A percentile compares a stretch with the other conserved stretches of the same genome.
Evolutionary conservation across 306 rosid species (phyloP).

Genomic region (Rubus idaeus): DNA sequence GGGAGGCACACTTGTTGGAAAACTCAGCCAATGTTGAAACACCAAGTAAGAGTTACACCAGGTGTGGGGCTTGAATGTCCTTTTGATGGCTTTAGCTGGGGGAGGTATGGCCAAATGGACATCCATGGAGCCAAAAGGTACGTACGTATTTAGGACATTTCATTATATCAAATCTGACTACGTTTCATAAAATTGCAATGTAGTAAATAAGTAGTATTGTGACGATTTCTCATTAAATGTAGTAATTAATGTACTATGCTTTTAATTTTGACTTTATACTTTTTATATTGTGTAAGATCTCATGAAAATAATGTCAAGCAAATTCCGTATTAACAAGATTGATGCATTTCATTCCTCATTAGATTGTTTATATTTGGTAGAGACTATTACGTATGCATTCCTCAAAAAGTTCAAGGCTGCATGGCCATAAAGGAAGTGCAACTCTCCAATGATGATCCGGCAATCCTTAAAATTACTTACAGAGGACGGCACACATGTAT

Average conservation of each 20-base stretch:
- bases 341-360: neutral
- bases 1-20: too few species aligned
- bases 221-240: too few species aligned
- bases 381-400: slow-evolving; percentile 37
- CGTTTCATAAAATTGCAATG: too few species aligned
- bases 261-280: too few species aligned
- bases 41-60: slow-evolving; percentile 44
- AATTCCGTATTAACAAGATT: too few species aligned
- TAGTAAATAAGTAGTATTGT: neutral
- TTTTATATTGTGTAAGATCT: too few species aligned
- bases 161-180: too few species aligned
- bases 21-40: slow-evolving; percentile 53
- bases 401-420: slow-evolving; percentile 31
- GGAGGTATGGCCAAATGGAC: slow-evolving; percentile 28
- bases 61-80: slow-evolving; percentile 67
- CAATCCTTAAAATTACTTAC: slow-evolving; percentile 29
- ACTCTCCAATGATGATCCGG: slow-evolving; percentile 25
- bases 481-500: slow-evolving; percentile 39
- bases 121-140: slow-evolving; percentile 78
- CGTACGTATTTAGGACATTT: slow-evolving; percentile 20
- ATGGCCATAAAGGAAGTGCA: slow-evolving; percentile 42
- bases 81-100: slow-evolving; percentile 82
- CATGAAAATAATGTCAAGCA: neutral
- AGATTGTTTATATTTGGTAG: slow-evolving; percentile 18
- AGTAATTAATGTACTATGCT: too few species aligned